Conservation (phyloP, 441 rosid genomes). For the Theobroma grandiflorum region DNA sequence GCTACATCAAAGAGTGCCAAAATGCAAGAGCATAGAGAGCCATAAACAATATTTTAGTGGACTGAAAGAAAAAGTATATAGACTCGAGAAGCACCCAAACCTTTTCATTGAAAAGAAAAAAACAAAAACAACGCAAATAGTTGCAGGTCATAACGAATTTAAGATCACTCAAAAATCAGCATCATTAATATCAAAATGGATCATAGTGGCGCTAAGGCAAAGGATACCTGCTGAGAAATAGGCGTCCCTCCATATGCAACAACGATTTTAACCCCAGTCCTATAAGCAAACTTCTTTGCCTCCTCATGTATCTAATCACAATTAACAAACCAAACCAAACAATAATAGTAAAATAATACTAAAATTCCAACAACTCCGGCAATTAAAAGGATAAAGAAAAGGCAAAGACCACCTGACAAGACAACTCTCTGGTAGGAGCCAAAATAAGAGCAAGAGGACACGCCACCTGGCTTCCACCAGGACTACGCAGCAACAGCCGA, state of each 20-base stretch:
- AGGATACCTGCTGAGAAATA: conserved; percentile 65
- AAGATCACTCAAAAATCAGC: neutral
- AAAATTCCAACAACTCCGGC: conserved; percentile 10
- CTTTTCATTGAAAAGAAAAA: neutral
- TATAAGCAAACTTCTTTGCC: conserved; percentile 82
- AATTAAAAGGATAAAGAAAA: neutral
- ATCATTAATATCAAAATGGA: no score
- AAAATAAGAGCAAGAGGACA: conserved; percentile 89
- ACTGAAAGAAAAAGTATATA: neutral
- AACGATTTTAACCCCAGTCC: conserved; percentile 85
- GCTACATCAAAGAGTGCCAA: neutral
- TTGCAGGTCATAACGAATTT: neutral
- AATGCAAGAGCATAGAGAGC: neutral
- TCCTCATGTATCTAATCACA: conserved; percentile 77
- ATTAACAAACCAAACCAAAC: conserved; percentile 7
- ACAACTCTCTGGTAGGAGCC: conserved; percentile 89
- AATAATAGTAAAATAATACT: neutral
- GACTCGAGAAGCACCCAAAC: neutral
- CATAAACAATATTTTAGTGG: neutral
- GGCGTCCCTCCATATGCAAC: conserved; percentile 97
- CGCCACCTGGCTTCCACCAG: conserved; percentile 67
- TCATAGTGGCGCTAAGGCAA: neutral
- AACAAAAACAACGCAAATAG: neutral
- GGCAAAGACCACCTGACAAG: conserved; percentile 31
- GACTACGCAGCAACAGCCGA: conserved; percentile 57